These are phyloP conservation scores for Cornus controversa DNA, from an alignment of 148 eudicot species.

Conservation along the genomic window DNA sequence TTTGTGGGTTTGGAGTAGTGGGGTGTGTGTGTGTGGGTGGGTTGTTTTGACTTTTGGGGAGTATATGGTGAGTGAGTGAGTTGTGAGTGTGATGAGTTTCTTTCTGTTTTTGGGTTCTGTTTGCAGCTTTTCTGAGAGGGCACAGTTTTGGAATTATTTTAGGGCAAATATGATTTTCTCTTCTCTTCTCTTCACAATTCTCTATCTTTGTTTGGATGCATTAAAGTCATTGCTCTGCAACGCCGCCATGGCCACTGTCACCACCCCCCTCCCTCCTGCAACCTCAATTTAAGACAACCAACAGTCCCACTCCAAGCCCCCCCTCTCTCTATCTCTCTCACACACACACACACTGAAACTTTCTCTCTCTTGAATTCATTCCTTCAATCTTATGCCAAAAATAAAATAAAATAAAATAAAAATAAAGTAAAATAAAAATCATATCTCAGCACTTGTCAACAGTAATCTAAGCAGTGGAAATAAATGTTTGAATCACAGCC, in stretches of 20 bases:
- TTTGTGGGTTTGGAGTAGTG: constrained; percentile 17
- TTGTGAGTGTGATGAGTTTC: not conserved
- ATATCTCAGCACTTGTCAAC: no score
- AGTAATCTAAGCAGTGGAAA: no score
- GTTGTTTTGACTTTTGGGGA: not conserved
- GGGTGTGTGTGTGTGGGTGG: constrained; percentile 1
- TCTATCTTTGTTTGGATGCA: constrained; percentile 35
- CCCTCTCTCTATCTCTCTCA: constrained; percentile 20
- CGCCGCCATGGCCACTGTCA: constrained; percentile 73
- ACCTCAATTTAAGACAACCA: constrained; percentile 37
- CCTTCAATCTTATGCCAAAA: no score
- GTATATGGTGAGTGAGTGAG: not conserved
- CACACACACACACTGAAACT: not conserved
- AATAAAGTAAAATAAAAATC: no score
- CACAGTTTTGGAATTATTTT: constrained; percentile 18
- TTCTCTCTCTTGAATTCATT: constrained; percentile 41
- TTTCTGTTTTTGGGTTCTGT: not conserved
- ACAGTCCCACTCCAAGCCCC: constrained; percentile 7
- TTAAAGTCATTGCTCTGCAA: constrained; percentile 73
- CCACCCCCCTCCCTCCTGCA: constrained; percentile 24
- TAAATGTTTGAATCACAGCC: constrained; percentile 23
- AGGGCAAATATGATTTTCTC: constrained; percentile 4
- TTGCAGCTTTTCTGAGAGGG: not conserved
- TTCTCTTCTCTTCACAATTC: not conserved
- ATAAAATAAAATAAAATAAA: no score